Evolutionary conservation across 2,329 filamentous ascomycete genomes (phyloP), one percentile per base, ranked within the genome.

Genomic region (Pseudogymnoascus sp.): DNA sequence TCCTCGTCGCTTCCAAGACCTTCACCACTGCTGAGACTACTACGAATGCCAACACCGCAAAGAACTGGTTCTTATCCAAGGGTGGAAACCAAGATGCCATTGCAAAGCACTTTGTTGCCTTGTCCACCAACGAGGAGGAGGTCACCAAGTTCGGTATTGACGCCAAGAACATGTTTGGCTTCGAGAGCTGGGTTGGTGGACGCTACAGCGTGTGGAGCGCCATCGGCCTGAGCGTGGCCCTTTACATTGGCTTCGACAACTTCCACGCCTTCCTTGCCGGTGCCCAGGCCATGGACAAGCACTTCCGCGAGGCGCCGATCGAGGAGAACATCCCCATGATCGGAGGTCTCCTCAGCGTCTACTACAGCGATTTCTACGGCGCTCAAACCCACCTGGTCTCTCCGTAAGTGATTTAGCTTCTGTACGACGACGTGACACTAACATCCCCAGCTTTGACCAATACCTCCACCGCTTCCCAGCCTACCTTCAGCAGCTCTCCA

Each of bases 91-190:
- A 94, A 85, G 84, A 82, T 63, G 87, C 95, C 26, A 95, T 99
- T 68, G 90, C 94, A 67, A 99, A 97, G 83, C 94, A 99, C 82
- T 99, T 99, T 72, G 94, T 96, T 61, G 94, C 94, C 48, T 84
- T 99, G 59, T 97, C 94, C 57, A 99, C 94, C 74, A 99, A 99
- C 77, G 89, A 92, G 77, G 74, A 79, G 59, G 92, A 97, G 79
- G 94, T 99, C 63, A 91, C 89, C 77, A 97, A 97, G 81, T 99
- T 99, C 70, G 94, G 94, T 66, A 99, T 99, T 71, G 92, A 97
- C 78, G 87, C 86, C 77, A 92, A 92, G 82, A 99, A 97, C 82
- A 99, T 99, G 94, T 99, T 99, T 72, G 92, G 91, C 69, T 99
- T 99, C 73, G 92, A 92, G 76, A 95, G 89, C 76, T 99, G 94